Conservation (phyloP, 805 yeast species). For the Candida ficus region DNA sequence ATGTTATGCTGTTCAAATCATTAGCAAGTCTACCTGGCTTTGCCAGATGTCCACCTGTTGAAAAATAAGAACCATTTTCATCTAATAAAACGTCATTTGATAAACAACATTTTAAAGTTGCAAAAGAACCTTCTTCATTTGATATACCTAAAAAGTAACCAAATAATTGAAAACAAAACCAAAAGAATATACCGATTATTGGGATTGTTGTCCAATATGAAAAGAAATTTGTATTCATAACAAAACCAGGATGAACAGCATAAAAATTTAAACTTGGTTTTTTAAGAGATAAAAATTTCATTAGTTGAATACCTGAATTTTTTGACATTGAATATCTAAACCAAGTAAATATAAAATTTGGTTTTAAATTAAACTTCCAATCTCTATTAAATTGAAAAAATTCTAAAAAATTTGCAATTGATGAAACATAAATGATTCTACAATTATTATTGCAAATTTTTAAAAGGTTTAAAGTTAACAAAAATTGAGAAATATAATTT, state of each 20-base stretch:
- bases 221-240: constrained; percentile 75
- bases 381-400: constrained; percentile 42
- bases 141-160: constrained; percentile 67
- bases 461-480: constrained; percentile 57
- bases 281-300: constrained; percentile 55
- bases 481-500: constrained; percentile 70
- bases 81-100: constrained; percentile 33
- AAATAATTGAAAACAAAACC: constrained; percentile 66
- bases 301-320: constrained; percentile 70
- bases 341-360: constrained; percentile 71
- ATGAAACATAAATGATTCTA: constrained; percentile 57
- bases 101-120: constrained; percentile 60
- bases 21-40: constrained; percentile 55
- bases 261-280: constrained; percentile 61
- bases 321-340: constrained; percentile 74
- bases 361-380: constrained; percentile 48
- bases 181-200: constrained; percentile 66
- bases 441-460: constrained; percentile 27
- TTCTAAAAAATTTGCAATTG: constrained; percentile 56
- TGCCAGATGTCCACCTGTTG: constrained; percentile 52
- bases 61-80: constrained; percentile 67
- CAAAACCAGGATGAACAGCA: constrained; percentile 80
- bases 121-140: constrained; percentile 63
- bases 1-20: constrained; percentile 54
- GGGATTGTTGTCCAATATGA: constrained; percentile 77